Percentiles rank a stretch among this genome's conserved stretches.
phyloP scores from a whole-genome alignment of 116 monocot species.

The Zostera marina region DNA sequence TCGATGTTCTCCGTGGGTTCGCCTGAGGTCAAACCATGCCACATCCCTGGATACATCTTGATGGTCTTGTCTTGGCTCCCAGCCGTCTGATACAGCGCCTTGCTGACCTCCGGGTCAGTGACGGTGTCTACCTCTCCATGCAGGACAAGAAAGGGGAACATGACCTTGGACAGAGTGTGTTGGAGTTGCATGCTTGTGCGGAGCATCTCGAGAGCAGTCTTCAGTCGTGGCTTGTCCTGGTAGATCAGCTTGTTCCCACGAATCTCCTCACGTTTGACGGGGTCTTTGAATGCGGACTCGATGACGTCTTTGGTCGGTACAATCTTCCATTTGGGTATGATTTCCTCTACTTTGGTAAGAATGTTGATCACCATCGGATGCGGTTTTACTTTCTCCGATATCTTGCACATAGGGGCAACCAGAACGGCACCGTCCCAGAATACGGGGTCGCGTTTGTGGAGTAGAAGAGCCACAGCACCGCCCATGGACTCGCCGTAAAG shows the following conservation, averaged over 20 bases:
- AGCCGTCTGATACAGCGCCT: conserved; percentile 45
- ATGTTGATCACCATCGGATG: conserved; percentile 64
- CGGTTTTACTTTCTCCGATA: conserved; percentile 88
- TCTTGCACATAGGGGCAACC: conserved; percentile 34
- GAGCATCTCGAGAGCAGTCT: conserved; percentile 72
- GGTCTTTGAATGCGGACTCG: conserved; percentile 68
- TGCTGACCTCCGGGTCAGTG: conserved; percentile 82
- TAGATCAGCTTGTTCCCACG: conserved; percentile 60
- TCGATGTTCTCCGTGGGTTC: conserved; percentile 74
- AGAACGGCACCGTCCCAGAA: conserved; percentile 13
- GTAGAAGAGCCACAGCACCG: conserved; percentile 12
- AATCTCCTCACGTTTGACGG: conserved; percentile 60
- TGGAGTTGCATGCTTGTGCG: conserved; percentile 59
- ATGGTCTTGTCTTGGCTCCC: conserved; percentile 68
- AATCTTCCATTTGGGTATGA: conserved; percentile 94
- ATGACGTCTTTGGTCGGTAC: conserved; percentile 85
- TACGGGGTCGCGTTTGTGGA: conserved; percentile 8
- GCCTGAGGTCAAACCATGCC: conserved; percentile 82
- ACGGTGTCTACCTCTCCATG: conserved; percentile 80
- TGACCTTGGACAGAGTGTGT: conserved; percentile 13
- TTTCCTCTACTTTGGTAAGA: conserved; percentile 48
- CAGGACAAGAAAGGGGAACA: conserved; percentile 67
- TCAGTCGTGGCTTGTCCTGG: conserved; percentile 76
- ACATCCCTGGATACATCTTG: conserved; percentile 87
- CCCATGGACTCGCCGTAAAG: conserved; percentile 17